phyloP scores from a whole-genome alignment of 2,329 filamentous ascomycete species.

The Neonectria magnoliae region DNA sequence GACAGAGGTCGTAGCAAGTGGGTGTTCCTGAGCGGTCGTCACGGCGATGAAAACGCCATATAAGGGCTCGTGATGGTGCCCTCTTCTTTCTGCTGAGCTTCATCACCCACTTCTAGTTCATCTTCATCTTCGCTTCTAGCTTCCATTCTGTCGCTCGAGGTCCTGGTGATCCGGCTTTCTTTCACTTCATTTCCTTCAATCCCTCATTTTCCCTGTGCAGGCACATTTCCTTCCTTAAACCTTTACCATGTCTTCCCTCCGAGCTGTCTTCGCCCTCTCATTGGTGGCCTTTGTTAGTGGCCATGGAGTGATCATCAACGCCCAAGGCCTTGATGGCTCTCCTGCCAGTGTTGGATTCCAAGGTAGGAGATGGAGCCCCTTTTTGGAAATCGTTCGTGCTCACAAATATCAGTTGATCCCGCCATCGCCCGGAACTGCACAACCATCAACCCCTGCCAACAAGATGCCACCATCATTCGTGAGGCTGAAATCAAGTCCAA shows the following conservation, averaged over 20 bases:
- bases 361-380: constrained; percentile 43
- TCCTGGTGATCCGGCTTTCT: constrained; percentile 40
- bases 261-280: constrained; percentile 27
- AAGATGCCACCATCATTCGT: constrained; percentile 71
- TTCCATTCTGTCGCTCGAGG: constrained; percentile 28
- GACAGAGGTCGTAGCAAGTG: constrained; percentile 36
- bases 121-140: constrained; percentile 13
- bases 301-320: constrained; percentile 59
- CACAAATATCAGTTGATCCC: constrained; percentile 55
- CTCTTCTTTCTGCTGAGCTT: constrained; percentile 1
- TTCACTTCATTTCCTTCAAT: constrained; percentile 20
- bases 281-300: constrained; percentile 35
- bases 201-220: constrained; percentile 32
- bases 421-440: constrained; percentile 70
- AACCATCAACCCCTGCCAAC: constrained; percentile 71
- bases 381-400: neutral
- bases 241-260: constrained; percentile 33
- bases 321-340: constrained; percentile 57
- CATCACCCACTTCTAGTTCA: constrained; percentile 36
- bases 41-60: constrained; percentile 20
- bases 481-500: constrained; percentile 64
- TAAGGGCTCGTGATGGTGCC: constrained; percentile 23
- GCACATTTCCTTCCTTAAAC: constrained; percentile 28
- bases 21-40: neutral
- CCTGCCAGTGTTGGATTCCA: constrained; percentile 61